Conservation (phyloP, 257 asterid genomes). For the Cordia subcordata region DNA sequence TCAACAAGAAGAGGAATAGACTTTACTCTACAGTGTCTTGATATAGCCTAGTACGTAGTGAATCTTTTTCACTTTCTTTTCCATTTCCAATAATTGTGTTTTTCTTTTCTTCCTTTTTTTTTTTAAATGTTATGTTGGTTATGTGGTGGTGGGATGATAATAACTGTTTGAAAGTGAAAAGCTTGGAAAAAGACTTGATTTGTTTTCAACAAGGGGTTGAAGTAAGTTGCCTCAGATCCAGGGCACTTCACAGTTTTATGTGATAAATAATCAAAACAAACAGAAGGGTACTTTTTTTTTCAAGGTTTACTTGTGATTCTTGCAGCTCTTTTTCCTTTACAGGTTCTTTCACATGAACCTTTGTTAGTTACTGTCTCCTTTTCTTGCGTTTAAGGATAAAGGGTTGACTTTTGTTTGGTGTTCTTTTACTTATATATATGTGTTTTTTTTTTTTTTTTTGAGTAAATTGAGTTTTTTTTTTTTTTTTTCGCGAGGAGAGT, state of each 20-base stretch:
- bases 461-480: neutral
- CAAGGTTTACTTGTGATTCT: constrained; percentile 77
- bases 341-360: constrained; percentile 45
- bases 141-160: constrained; percentile 27
- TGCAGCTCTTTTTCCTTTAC: constrained; percentile 39
- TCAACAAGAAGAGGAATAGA: neutral
- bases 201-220: constrained; percentile 48
- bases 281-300: constrained; percentile 32
- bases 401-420: constrained; percentile 24
- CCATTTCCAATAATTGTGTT: constrained; percentile 9
- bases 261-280: constrained; percentile 1
- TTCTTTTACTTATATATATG: neutral
- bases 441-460: constrained; percentile 5
- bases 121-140: constrained; percentile 20
- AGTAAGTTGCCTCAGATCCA: constrained; percentile 90
- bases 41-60: constrained; percentile 9
- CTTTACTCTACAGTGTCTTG: neutral
- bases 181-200: constrained; percentile 21
- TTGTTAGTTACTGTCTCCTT: constrained; percentile 17
- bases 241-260: constrained; percentile 49
- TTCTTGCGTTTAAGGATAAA: constrained; percentile 26
- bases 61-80: neutral
- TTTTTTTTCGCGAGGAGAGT: constrained; percentile 16
- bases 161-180: constrained; percentile 39
- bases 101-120: too few species aligned